Base-by-base conservation (phyloP, 2,329 filamentous ascomycete species). In the Diaporthe sp. region DNA sequence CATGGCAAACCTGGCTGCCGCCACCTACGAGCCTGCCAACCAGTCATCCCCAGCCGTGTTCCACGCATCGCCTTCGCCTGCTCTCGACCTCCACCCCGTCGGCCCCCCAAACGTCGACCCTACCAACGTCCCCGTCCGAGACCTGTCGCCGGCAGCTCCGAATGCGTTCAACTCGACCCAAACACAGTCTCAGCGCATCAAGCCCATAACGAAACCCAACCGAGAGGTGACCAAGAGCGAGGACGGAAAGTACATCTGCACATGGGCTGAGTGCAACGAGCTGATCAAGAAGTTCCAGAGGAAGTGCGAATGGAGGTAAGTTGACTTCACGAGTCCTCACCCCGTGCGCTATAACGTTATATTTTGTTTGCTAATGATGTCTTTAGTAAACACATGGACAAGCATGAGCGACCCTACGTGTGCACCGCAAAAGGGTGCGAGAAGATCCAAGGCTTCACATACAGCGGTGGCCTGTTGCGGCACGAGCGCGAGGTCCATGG, bases 241-340 rank as follows among this genome's bases (percentile, higher is more conserved):
- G 1, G 89, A 94, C 34, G 94, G 94, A n/a, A 93, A 94, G 81
- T 97, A 93, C 80, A 89, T 92, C 74, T 98, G 96, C 84, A 91
- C 91, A 22, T 91, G 92, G 79, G 84, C 88, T 0, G 92, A 93
- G 74, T 98, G 96, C 80, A 88, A 86, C 17, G 91, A 93, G 71
- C 88, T 92, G 7, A 80, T 88, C 7, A 90, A 88, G 60, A 90
- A 89, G 17, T 98, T 98, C 82, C 89, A 91, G 73, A 91, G 95
- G 78, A 96, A 95, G 79, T 98, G 96, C 86, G 96, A 98, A 86
- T 98, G 95, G 95, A 97, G 94, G 95, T 97, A 87, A 90, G 94
- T 53, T 57, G 31, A 42, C 2, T 49, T 37, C 17, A 13, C 10
- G 8, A 10, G 1, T 39, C 22, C 46, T 25, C 13, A 8, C 49